Base-by-base conservation (phyloP, 2,329 filamentous ascomycete species). In the Fusarium stilboides region DNA sequence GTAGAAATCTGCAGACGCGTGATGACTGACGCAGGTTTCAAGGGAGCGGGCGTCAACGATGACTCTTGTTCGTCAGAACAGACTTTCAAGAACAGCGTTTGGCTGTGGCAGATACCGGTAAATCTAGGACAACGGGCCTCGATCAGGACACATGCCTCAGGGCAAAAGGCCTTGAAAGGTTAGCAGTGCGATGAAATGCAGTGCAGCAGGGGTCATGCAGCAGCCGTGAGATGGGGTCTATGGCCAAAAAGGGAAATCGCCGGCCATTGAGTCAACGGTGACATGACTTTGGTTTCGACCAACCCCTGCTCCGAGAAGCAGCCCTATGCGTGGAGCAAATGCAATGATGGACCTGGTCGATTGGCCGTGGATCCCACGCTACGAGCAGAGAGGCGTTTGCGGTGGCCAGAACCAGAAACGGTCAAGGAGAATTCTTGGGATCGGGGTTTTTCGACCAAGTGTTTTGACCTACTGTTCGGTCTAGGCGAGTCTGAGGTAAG, bases 301-400 rank as follows among this genome's bases (percentile, higher is more conserved):
- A 64, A 51, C 65, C 69, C 69, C 63, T 68, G 61, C 50, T 47
- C 57, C 55, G 44, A 62, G 49, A 61, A 73, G 57, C 73, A 75
- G 73, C 73, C 73, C 73, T 75, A 75, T 55, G 57, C 72, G 73
- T 75, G 73, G 73, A 75, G 73, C 59, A 49, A 62, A 62, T 52
- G 58, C 60, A 50, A 34, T 49, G 47, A 34, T 33, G 36, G 49
- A 52, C 20, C 43, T 62, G 51, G 57, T 64, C 62, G 37, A 75
- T 74, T 74, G 73, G 68, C 37, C 51, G 53, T 47, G 52, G 58
- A 55, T 44, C 62, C 64, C 54, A 67, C 57, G 34, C 28, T 46
- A 61, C 19, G 37, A 52, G 52, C n/a, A 69, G 56, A 36, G 59
- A 62, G 50, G 49, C 59, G 44, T 45, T 64, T 46, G 39, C 12